Percentiles rank a stretch among this genome's conserved stretches.
Conservation (phyloP, 805 yeast genomes). For the Torulaspora microellipsoides region DNA sequence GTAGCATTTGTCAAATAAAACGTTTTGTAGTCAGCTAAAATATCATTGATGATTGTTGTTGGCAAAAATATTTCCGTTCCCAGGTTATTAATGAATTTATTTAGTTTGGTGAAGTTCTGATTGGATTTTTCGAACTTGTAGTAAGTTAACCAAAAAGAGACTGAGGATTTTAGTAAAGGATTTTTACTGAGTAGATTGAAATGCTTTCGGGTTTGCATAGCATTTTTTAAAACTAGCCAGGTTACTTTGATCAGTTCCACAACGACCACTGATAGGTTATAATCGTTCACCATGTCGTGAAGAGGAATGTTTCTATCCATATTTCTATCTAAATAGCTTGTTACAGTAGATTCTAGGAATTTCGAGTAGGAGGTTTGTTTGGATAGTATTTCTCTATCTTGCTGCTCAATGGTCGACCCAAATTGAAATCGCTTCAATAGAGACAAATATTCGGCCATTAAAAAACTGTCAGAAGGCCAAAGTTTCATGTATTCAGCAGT, state of each 20-base stretch:
- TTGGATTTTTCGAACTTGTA: conserved; percentile 49
- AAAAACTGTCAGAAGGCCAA: conserved; percentile 18
- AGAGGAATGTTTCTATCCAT: conserved; percentile 25
- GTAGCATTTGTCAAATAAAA: conserved; percentile 36
- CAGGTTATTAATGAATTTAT: conserved; percentile 43
- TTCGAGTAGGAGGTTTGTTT: conserved; percentile 23
- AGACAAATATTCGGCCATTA: conserved; percentile 23
- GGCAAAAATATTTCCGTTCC: conserved; percentile 47
- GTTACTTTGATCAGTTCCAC: conserved; percentile 33
- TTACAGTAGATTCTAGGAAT: conserved; percentile 24
- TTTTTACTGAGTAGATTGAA: conserved; percentile 27
- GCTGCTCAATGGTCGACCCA: conserved; percentile 15
- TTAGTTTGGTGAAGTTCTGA: conserved; percentile 43
- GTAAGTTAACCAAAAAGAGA: conserved; percentile 53
- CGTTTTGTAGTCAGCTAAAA: conserved; percentile 35
- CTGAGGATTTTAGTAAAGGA: conserved; percentile 36
- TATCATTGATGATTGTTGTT: conserved; percentile 41
- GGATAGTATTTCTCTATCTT: conserved; percentile 19
- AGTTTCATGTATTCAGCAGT: conserved; percentile 10
- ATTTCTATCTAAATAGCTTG: conserved; percentile 21
- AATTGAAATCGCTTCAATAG: conserved; percentile 23
- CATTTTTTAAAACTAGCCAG: conserved; percentile 31
- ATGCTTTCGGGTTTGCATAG: conserved; percentile 32
- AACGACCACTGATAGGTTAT: conserved; percentile 39
- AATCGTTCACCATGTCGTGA: conserved; percentile 38